Base-by-base conservation (phyloP, 441 rosid species). In the Jatropha podagrica region DNA sequence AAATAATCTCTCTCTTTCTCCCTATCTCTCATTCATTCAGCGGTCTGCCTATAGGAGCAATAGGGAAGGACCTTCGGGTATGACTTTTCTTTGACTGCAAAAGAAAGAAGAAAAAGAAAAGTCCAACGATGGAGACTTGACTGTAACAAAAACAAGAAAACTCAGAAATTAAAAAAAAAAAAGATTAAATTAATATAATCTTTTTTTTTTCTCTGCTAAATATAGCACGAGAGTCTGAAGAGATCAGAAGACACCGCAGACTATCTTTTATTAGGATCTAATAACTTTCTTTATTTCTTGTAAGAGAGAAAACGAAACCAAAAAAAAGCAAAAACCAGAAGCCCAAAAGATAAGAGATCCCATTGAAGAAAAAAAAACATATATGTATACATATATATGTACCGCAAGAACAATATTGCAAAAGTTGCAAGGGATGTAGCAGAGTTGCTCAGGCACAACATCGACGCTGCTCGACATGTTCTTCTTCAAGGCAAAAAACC, bases 341-440 rank as follows among this genome's bases (percentile, higher is more conserved):
- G 44, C 37, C 72, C 59, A 65, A 41, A 32, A 77, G 54, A 74
- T 37, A 60, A 65, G 40, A 74, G 76, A 69, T 61, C n/a, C 44
- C 32, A 62, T 32, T n/a, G 4, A 26, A 18, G 42, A 54, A 71
- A 76, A 73, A 20, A n/a, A 1, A 2, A 12, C 17, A 4, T n/a
- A 20, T 58, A 6, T 58, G 18, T 14, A 52, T 2, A 13, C 55
- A 48, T 41, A 44, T 10, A 72, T 80, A 59, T 27, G 79, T 88
- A 95, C 99, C 98, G 97, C 99, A 67, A 95, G 98, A 80, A 91
- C 92, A 78, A 91, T 89, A 85, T 89, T 91, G 97, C 99, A 95
- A 78, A 90, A 90, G 93, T 91, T 93, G 92, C 99, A 95, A 80
- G 94, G 99, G 91, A 95, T 88, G 85, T 93, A 93, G 89, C 98